Base-by-base conservation (phyloP, 2,329 filamentous ascomycete genomes). In the Exserohilum turcica region DNA sequence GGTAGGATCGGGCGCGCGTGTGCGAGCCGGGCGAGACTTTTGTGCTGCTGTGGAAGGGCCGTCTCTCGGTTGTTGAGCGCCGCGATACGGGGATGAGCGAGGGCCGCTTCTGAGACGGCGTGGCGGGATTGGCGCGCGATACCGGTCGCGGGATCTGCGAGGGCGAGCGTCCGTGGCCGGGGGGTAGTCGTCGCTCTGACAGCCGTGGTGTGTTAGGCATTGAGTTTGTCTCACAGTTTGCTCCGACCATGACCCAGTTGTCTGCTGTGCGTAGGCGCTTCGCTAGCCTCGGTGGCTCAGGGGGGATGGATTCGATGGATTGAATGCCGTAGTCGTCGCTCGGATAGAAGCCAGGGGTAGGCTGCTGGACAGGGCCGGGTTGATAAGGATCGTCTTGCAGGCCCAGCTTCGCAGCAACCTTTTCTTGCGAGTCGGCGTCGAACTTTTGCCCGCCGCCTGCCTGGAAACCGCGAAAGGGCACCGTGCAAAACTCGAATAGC, bases 401-500 rank as follows among this genome's bases (percentile, higher is more conserved):
- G 1, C 62, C 63, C 2, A 68, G 52, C 36, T 65, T 65, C 5
- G 60, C 58, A 6, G 61, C 64, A n/a, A 69, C 57, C 54, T 66
- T 60, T 54, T 55, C 53, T 28, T 73, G 63, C 6, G 60, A 50
- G n/a, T 79, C 71, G 61, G 90, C 77, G 6, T 82, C 78, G 67
- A 92, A 96, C 21, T 85, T 86, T 54, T 80, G 80, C 7, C 92
- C 93, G 3, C 89, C 91, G 6, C 92, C 93, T 10, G 92, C 91
- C 57, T 92, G 87, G 72, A 97, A 97, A 0, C 92, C 92, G 48
- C 84, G 83, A 67, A 97, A 95, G 0, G 89, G 84, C 19, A 78
- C 85, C 0, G 79, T 77, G 77, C 92, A 96, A 65, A 96, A 94
- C 62, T 92, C 84, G 83, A 91, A 92, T 0, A 96, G 86, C 66